Evolutionary conservation across 2,329 filamentous ascomycete species (phyloP).

Genomic region (Akanthomyces muscarius): DNA sequence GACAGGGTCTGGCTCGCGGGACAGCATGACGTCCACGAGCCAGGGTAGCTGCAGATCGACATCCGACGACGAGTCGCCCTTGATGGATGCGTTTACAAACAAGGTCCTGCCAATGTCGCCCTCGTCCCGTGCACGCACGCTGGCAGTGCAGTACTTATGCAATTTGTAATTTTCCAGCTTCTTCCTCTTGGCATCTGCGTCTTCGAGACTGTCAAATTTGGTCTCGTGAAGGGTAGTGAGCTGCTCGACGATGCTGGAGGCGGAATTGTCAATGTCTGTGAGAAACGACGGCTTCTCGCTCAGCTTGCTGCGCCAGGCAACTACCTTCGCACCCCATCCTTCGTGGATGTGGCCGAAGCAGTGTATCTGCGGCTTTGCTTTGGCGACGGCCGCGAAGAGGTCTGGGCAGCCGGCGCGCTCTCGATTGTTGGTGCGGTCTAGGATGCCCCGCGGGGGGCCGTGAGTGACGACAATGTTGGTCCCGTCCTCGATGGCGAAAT

Average conservation of each 20-base stretch:
- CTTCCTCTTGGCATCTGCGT: background rate
- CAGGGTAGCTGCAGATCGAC: conserved; percentile 52
- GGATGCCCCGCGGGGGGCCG: conserved; percentile 36
- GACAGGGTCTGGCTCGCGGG: background rate
- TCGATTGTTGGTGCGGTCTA: conserved; percentile 34
- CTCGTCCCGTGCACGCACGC: accelerated
- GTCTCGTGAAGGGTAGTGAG: background rate
- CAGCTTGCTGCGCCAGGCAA: conserved; percentile 40
- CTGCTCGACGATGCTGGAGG: conserved; percentile 35
- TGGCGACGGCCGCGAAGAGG: conserved; percentile 29
- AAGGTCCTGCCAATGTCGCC: conserved; percentile 39
- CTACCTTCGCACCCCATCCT: conserved; percentile 38
- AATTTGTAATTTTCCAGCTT: background rate
- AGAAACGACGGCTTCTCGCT: conserved; percentile 38
- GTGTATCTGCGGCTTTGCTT: conserved; percentile 30
- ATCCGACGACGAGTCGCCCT: conserved; percentile 43
- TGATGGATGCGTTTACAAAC: conserved; percentile 53
- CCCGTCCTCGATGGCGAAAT: conserved; percentile 25
- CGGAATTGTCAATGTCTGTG: conserved; percentile 44
- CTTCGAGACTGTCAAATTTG: background rate
- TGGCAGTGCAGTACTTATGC: background rate
- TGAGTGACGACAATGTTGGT: conserved; percentile 34
- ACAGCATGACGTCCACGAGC: conserved; percentile 4
- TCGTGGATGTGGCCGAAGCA: conserved; percentile 36
- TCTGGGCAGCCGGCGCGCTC: conserved; percentile 29